phyloP scores from a whole-genome alignment of 2,329 filamentous ascomycete species.

The Aspergillus arachidicola region DNA sequence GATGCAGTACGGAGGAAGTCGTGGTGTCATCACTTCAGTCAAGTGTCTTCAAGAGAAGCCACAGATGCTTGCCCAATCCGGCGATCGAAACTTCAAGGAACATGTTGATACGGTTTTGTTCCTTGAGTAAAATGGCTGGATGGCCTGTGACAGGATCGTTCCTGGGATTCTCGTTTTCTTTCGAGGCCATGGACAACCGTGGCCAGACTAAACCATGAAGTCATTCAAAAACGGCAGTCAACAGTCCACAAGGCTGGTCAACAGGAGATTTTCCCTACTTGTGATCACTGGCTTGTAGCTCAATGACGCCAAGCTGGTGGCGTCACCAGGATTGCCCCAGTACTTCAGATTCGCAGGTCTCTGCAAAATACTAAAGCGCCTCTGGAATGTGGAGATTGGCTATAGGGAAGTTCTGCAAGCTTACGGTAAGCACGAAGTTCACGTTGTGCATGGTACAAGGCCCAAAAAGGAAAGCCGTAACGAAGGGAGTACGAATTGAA shows the following conservation, averaged over 20 bases:
- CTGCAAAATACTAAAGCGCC: slow-evolving; percentile 6
- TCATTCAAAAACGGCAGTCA: background rate
- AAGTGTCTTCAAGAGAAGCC: background rate
- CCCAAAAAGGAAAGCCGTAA: background rate
- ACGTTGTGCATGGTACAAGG: background rate
- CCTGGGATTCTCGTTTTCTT: background rate
- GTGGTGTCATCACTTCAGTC: slow-evolving; percentile 20
- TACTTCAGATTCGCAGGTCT: background rate
- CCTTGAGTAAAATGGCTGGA: background rate
- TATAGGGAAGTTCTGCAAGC: slow-evolving; percentile 11
- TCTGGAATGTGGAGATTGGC: slow-evolving; percentile 13
- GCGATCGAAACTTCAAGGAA: background rate
- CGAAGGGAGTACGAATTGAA: background rate
- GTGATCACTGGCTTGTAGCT: background rate
- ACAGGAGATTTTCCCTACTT: background rate
- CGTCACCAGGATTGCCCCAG: background rate
- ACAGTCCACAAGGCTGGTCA: background rate
- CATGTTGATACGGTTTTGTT: slow-evolving; percentile 1
- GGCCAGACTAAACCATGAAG: background rate
- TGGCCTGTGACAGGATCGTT: background rate
- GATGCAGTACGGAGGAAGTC: slow-evolving; percentile 3
- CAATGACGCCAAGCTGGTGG: background rate
- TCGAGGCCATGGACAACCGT: background rate
- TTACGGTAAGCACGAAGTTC: slow-evolving; percentile 3
- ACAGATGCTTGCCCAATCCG: background rate